Base-by-base conservation (phyloP, 139 green algal genomes). In the Coelastrella sp. region DNA sequence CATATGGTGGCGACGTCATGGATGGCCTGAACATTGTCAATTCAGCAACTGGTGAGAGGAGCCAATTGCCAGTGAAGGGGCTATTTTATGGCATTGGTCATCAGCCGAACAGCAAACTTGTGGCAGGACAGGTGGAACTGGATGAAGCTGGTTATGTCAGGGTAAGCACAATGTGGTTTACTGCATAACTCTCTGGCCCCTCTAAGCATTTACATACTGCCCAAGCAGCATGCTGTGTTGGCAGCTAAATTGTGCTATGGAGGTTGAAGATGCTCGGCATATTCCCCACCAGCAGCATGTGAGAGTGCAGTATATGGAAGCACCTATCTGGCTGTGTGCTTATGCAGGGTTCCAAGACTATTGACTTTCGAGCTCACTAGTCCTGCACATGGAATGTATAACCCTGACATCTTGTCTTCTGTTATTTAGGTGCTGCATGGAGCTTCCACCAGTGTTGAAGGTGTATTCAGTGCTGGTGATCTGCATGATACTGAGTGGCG, bases 1-100 rank as follows among this genome's bases (percentile, higher is more conserved):
- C 90, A 0, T 94, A 88, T 59, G 93, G 92, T 27, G 90, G 95
- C 48, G 78, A 41, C 19, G 75, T 89, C 53, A 84, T 98, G 84
- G 37, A 85, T 13, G 48, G 62, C n/a, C 27, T 69, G 27, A 38
- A 40, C 62, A 38, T 40, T 38, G 62, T 69, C 5, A 40, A 69
- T 30, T 19, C 62, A 69, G 62, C 27, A 13, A 69, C 62, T 41
- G 62, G 93, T 13, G 93, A 94, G 85, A 90, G 89, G 86, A 32
- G 69, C 11, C 81, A 93, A 5, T 84, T 98, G 78, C 41, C 71
- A 4, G 95, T 99, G 63, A 78, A 84, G 9, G 97, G 97, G 23
- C 83, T 99, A 76, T 99, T 99, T 81, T 99, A 99, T 86, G 97
- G 97, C 81, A 99, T 99, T 79, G 97, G 97, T 27, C 97, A 99